These are phyloP conservation scores for Aspergillus sclerotiicarbonarius DNA, from an alignment of 495 filamentous ascomycete species.

Conservation along the genomic window DNA sequence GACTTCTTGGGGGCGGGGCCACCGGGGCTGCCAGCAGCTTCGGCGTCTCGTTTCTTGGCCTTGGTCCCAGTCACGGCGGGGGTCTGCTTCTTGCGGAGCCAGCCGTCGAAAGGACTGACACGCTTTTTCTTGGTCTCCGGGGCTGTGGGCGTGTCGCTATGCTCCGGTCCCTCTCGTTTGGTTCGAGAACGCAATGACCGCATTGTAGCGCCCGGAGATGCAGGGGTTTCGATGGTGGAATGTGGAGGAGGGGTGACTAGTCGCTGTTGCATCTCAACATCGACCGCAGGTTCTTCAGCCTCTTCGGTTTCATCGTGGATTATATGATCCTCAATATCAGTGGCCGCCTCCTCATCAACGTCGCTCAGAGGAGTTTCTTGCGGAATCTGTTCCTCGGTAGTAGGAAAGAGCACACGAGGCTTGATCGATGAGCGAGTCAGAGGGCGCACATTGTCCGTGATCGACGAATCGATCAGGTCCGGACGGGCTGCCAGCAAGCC, in stretches of 20 bases:
- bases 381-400: conserved; percentile 32
- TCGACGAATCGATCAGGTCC: conserved; percentile 36
- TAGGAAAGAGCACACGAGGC: conserved; percentile 81
- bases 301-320: conserved; percentile 36
- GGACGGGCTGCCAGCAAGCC: conserved; percentile 41
- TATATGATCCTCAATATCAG: conserved; percentile 59
- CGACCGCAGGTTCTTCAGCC: conserved; percentile 31
- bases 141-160: conserved; percentile 23
- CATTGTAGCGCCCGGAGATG: conserved; percentile 39
- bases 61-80: conserved; percentile 23
- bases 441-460: conserved; percentile 43
- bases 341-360: conserved; percentile 53
- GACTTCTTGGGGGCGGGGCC: conserved; percentile 33
- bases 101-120: conserved; percentile 63
- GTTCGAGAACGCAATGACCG: conserved; percentile 30
- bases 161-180: conserved; percentile 22
- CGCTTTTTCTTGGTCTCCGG: conserved; percentile 38
- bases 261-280: conserved; percentile 26
- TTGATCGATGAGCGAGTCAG: conserved; percentile 73
- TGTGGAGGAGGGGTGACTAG: conserved; percentile 47
- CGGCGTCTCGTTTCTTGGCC: conserved; percentile 34
- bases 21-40: conserved; percentile 21
- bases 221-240: conserved; percentile 49
- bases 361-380: conserved; percentile 32
- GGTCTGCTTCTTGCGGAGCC: conserved; percentile 58